phyloP scores from a whole-genome alignment of 208 protist species.

The Trypanosoma cruzi region DNA sequence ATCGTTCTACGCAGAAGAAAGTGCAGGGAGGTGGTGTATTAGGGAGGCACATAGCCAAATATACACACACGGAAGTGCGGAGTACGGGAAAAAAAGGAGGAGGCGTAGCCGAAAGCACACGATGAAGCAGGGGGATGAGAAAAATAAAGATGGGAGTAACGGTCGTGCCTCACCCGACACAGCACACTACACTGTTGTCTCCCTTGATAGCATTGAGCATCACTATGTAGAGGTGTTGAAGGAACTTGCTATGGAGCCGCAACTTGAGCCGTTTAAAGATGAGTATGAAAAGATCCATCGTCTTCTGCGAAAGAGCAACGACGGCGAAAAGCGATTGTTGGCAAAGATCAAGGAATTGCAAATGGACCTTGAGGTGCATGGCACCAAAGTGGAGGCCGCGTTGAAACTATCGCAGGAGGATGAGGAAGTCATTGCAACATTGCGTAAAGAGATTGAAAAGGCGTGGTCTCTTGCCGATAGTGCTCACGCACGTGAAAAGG shows the following conservation, averaged over 20 bases:
- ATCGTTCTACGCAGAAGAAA: not conserved
- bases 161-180: conserved; percentile 1
- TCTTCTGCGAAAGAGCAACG: conserved; percentile 96
- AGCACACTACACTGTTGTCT: conserved; percentile 41
- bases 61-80: not conserved
- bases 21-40: not conserved
- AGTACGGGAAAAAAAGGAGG: conserved; percentile 3
- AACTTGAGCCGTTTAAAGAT: conserved; percentile 94
- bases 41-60: not conserved
- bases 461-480: conserved; percentile 98
- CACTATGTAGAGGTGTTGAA: conserved; percentile 94
- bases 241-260: conserved; percentile 94
- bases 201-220: conserved; percentile 93
- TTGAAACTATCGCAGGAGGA: conserved; percentile 97
- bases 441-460: conserved; percentile 96
- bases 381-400: conserved; percentile 96
- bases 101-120: not conserved
- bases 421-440: conserved; percentile 92
- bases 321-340: conserved; percentile 97
- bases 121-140: conserved; percentile 12
- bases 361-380: conserved; percentile 95
- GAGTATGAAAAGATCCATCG: conserved; percentile 99
- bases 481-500: conserved; percentile 96
- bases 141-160: not conserved
- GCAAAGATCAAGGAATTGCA: conserved; percentile 95